A percentile compares a stretch with the other conserved stretches of the same genome.
These are phyloP conservation scores for Globisporangium yorkense DNA, from an alignment of 352 stramenopile genomes.

Conservation along the genomic window DNA sequence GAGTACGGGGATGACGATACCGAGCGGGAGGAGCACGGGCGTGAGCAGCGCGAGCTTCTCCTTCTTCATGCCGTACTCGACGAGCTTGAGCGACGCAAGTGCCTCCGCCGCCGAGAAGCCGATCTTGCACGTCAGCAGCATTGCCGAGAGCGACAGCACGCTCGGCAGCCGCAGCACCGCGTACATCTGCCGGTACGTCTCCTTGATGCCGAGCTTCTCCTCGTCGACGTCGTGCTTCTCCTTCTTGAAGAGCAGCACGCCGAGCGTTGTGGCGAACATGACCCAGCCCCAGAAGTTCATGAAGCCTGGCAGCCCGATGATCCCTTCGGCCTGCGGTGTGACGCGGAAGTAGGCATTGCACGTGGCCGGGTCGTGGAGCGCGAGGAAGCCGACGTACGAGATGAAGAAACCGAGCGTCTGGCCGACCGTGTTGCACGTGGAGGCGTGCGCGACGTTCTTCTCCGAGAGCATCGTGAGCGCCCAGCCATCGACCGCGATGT, in stretches of 20 bases:
- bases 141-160: slow-evolving; percentile 78
- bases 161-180: slow-evolving; percentile 80
- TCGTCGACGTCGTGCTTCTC: slow-evolving; percentile 60
- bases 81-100: slow-evolving; percentile 89
- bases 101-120: slow-evolving; percentile 90
- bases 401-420: slow-evolving; percentile 98
- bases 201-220: slow-evolving; percentile 75
- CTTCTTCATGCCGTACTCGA: slow-evolving; percentile 91
- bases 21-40: slow-evolving; percentile 82
- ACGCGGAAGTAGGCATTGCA: slow-evolving; percentile 88
- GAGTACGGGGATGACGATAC: slow-evolving; percentile 85
- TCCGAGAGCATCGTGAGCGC: slow-evolving; percentile 98
- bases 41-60: slow-evolving; percentile 87
- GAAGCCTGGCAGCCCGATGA: slow-evolving; percentile 86
- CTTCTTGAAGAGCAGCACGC: slow-evolving; percentile 91
- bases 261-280: slow-evolving; percentile 90
- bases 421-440: slow-evolving; percentile 95
- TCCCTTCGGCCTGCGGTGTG: slow-evolving; percentile 50
- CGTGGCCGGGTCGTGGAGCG: slow-evolving; percentile 92
- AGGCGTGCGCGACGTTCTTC: slow-evolving; percentile 95
- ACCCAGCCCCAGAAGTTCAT: slow-evolving; percentile 93
- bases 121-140: slow-evolving; percentile 91
- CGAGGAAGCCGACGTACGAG: slow-evolving; percentile 97
- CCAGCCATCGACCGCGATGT: slow-evolving; percentile 99
- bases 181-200: slow-evolving; percentile 90